phyloP scores from a whole-genome alignment of 139 green algal species.

The Eudorina sp. region DNA sequence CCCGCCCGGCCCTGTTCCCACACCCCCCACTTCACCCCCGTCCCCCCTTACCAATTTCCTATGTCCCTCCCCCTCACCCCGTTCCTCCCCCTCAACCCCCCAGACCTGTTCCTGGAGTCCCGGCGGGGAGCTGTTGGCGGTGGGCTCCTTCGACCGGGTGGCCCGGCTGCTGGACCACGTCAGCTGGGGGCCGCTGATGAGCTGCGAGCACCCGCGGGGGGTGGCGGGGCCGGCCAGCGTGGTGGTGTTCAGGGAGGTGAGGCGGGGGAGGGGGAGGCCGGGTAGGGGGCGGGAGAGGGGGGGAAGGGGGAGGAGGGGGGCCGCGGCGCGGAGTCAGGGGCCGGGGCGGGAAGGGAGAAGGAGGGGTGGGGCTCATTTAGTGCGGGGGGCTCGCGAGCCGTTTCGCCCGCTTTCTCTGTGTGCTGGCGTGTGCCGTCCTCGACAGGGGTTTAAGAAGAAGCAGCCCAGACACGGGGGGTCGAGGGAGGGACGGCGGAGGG shows the following conservation, averaged over 20 bases:
- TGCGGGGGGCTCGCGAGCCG: too few species aligned
- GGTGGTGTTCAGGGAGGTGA: slow-evolving; percentile 78
- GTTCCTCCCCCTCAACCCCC: background rate
- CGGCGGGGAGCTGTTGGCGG: slow-evolving; percentile 78
- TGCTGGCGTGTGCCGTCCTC: too few species aligned
- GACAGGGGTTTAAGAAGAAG: too few species aligned
- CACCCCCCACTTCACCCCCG: background rate
- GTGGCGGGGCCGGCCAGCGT: slow-evolving; percentile 61
- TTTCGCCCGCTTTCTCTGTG: too few species aligned
- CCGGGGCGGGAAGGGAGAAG: background rate
- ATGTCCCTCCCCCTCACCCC: background rate
- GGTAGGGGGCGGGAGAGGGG: background rate
- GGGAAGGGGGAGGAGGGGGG: background rate
- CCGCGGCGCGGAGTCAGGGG: background rate
- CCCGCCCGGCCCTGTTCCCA: background rate
- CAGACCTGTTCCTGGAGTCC: slow-evolving; percentile 73
- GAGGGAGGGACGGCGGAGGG: too few species aligned
- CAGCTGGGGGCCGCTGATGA: slow-evolving; percentile 80
- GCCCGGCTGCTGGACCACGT: slow-evolving; percentile 76
- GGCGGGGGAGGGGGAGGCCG: background rate
- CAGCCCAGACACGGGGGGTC: too few species aligned
- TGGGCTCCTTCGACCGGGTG: slow-evolving; percentile 80
- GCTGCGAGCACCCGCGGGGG: slow-evolving; percentile 64
- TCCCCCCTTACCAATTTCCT: background rate
- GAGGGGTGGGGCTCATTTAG: too few species aligned